Conservation (phyloP, 306 rosid genomes). For the Heteromeles arbutifolia region DNA sequence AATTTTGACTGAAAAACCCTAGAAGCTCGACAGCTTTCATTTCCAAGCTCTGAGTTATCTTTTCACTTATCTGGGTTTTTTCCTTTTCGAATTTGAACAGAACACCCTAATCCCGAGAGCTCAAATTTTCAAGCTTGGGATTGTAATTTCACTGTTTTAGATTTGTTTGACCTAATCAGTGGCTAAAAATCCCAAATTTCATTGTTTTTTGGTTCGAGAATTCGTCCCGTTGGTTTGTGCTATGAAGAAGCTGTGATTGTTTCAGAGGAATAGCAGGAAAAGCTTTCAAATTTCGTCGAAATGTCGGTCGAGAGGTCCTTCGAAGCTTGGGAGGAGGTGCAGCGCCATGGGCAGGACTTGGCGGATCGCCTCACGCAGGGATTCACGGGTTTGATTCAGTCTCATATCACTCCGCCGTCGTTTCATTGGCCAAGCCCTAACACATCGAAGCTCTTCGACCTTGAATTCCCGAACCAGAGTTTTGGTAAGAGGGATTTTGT, state of each 20-base stretch:
- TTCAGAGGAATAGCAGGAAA: background rate
- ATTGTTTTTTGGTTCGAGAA: background rate
- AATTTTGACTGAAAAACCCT: background rate
- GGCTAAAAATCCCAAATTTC: background rate
- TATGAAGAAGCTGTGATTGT: conserved; percentile 25
- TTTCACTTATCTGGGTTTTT: background rate
- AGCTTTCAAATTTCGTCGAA: background rate
- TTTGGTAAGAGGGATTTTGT: conserved; percentile 60
- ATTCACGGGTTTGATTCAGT: conserved; percentile 71
- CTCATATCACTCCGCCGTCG: conserved; percentile 70
- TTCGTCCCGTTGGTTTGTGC: background rate
- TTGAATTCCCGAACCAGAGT: conserved; percentile 61
- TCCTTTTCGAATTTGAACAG: background rate
- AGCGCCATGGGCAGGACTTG: conserved; percentile 89
- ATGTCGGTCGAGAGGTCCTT: conserved; percentile 91
- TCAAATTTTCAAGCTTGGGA: background rate
- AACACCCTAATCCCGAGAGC: background rate
- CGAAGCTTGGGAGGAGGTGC: conserved; percentile 98
- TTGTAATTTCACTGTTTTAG: background rate
- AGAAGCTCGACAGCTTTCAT: background rate
- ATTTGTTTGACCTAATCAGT: background rate
- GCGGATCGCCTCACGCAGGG: conserved; percentile 97
- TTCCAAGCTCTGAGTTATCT: background rate
- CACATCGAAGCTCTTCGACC: conserved; percentile 66
- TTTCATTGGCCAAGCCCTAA: conserved; percentile 77